Evolutionary conservation across 2,329 filamentous ascomycete species (phyloP).

Genomic region (Alternaria metachromatica): DNA sequence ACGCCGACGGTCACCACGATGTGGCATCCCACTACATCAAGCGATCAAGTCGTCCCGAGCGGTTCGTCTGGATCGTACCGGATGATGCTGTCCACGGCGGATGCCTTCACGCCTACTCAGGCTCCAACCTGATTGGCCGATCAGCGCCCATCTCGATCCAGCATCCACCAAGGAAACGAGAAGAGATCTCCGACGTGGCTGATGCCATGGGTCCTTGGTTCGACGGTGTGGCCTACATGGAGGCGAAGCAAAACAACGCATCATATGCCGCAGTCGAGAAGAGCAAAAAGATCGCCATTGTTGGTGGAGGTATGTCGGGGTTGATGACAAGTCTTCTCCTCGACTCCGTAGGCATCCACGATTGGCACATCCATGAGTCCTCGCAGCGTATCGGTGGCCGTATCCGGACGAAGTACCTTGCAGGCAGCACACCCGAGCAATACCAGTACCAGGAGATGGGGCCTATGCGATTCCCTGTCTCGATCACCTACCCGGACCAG

Average conservation of each 20-base stretch:
- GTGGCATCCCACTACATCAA: slow-evolving; percentile 48
- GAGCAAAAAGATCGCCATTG: slow-evolving; percentile 65
- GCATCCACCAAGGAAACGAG: slow-evolving; percentile 45
- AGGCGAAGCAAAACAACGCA: slow-evolving; percentile 60
- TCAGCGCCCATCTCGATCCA: slow-evolving; percentile 51
- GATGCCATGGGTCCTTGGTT: slow-evolving; percentile 69
- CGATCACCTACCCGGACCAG: slow-evolving; percentile 55
- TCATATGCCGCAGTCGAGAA: slow-evolving; percentile 63
- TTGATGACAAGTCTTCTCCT: slow-evolving; percentile 62
- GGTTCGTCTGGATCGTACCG: slow-evolving; percentile 58
- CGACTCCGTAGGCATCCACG: slow-evolving; percentile 63
- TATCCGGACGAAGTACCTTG: slow-evolving; percentile 68
- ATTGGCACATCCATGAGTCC: slow-evolving; percentile 69
- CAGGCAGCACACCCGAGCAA: slow-evolving; percentile 63
- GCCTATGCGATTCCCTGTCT: slow-evolving; percentile 68
- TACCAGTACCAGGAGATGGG: slow-evolving; percentile 74
- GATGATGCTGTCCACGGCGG: slow-evolving; percentile 47
- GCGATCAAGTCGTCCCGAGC: slow-evolving; percentile 49
- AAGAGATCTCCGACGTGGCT: slow-evolving; percentile 57
- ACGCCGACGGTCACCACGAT: slow-evolving; percentile 52
- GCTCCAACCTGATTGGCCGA: slow-evolving; percentile 49
- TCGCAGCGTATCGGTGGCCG: slow-evolving; percentile 67
- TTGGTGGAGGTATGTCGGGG: slow-evolving; percentile 71
- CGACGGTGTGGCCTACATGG: slow-evolving; percentile 66
- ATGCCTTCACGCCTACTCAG: slow-evolving; percentile 56